phyloP scores from a whole-genome alignment of 306 rosid genomes.

The Acacia melanoxylon region DNA sequence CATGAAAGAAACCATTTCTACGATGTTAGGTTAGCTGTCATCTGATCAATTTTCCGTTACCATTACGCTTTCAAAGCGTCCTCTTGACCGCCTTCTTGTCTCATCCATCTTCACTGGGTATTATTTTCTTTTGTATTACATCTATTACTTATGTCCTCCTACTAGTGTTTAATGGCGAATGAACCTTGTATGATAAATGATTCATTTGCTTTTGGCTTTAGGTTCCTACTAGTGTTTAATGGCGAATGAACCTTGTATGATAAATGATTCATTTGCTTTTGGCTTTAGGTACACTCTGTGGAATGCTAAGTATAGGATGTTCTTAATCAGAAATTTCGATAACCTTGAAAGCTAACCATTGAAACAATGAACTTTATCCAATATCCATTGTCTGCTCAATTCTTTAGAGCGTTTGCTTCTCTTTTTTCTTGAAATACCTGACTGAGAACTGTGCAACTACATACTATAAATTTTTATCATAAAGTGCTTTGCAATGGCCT shows the following conservation, averaged over 20 bases:
- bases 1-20: constrained; percentile 96
- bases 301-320: constrained; percentile 93
- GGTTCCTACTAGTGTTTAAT: no score
- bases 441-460: not conserved
- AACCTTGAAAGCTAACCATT: not conserved
- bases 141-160: not conserved
- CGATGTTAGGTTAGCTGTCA: constrained; percentile 88
- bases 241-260: no score
- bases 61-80: constrained; percentile 55
- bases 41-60: constrained; percentile 88
- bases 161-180: not conserved
- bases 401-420: not conserved
- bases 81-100: constrained; percentile 76
- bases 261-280: no score
- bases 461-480: not conserved
- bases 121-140: not conserved
- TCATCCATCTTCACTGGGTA: constrained; percentile 98
- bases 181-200: not conserved
- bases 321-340: constrained; percentile 81
- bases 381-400: not conserved
- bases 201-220: constrained; percentile 8
- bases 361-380: not conserved
- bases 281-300: constrained; percentile 94
- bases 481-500: constrained; percentile 14
- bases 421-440: not conserved